phyloP scores from a whole-genome alignment of 2,329 filamentous ascomycete species.

The Furcasterigmium sp. region DNA sequence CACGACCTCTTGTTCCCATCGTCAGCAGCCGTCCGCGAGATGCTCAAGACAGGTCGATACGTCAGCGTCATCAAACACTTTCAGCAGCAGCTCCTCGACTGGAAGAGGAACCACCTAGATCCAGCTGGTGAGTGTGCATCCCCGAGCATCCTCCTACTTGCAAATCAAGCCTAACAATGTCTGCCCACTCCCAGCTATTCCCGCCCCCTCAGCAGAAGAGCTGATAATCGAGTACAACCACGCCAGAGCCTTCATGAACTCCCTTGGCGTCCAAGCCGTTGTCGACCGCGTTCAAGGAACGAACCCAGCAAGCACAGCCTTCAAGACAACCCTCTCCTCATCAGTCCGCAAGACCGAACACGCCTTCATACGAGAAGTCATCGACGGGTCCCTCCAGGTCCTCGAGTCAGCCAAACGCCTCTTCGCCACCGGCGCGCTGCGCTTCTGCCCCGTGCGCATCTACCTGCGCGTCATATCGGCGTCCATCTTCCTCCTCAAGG shows the following conservation, averaged over 20 bases:
- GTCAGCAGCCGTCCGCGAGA: conserved; percentile 23
- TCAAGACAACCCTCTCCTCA: conserved; percentile 27
- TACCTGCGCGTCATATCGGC: conserved; percentile 49
- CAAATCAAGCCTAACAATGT: no score
- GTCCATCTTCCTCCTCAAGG: conserved; percentile 47
- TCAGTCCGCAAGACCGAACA: conserved; percentile 40
- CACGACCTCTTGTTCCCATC: background rate
- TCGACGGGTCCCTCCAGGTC: conserved; percentile 46
- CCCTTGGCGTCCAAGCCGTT: conserved; percentile 50
- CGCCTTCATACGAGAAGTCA: conserved; percentile 50
- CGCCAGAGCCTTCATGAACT: conserved; percentile 35
- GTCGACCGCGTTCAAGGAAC: conserved; percentile 44
- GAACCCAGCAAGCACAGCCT: conserved; percentile 11
- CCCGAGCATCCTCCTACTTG: no score
- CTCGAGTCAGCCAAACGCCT: conserved; percentile 43
- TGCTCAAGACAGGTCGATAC: conserved; percentile 42
- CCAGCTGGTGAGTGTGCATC: background rate
- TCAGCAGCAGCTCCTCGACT: conserved; percentile 1
- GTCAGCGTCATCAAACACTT: conserved; percentile 5
- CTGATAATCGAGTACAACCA: conserved; percentile 47
- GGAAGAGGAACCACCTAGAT: background rate
- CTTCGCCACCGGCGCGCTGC: conserved; percentile 36
- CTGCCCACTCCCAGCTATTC: background rate
- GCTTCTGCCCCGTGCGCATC: conserved; percentile 47
- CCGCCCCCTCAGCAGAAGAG: conserved; percentile 19